phyloP scores from a whole-genome alignment of 2,329 filamentous ascomycete species.

The Verticillium albo-atrum region DNA sequence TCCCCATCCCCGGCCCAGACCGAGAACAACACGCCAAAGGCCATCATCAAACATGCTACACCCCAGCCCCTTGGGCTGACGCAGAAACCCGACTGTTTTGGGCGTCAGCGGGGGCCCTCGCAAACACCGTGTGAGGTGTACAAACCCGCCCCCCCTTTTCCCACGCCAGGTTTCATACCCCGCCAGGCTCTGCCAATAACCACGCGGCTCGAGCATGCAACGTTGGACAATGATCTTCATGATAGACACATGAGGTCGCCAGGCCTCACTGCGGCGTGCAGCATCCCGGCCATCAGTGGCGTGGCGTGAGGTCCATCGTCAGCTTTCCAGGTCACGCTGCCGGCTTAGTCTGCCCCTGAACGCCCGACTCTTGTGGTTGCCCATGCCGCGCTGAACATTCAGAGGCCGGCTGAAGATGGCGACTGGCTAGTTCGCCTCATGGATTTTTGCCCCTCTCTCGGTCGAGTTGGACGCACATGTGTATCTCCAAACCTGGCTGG shows the following conservation, averaged over 20 bases:
- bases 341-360: background rate
- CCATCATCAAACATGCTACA: background rate
- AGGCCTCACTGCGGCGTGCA: background rate
- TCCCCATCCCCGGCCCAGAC: background rate
- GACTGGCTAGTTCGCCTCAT: background rate
- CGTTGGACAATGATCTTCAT: constrained; percentile 13
- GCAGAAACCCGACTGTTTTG: background rate
- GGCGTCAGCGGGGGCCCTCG: background rate
- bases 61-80: background rate
- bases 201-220: constrained; percentile 11
- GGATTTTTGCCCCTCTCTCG: background rate
- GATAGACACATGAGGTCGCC: background rate
- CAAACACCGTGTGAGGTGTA: constrained; percentile 11
- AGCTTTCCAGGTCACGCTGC: background rate
- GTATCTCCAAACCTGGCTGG: background rate
- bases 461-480: background rate
- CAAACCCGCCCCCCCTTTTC: constrained; percentile 8
- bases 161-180: constrained; percentile 8
- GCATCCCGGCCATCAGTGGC: background rate
- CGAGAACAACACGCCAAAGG: background rate
- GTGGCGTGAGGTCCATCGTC: background rate
- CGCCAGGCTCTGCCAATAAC: constrained; percentile 2
- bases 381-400: background rate
- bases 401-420: background rate
- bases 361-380: background rate